These are phyloP conservation scores for Fonsecaea nubica DNA, from an alignment of 2,329 filamentous ascomycete genomes.

Conservation along the genomic window DNA sequence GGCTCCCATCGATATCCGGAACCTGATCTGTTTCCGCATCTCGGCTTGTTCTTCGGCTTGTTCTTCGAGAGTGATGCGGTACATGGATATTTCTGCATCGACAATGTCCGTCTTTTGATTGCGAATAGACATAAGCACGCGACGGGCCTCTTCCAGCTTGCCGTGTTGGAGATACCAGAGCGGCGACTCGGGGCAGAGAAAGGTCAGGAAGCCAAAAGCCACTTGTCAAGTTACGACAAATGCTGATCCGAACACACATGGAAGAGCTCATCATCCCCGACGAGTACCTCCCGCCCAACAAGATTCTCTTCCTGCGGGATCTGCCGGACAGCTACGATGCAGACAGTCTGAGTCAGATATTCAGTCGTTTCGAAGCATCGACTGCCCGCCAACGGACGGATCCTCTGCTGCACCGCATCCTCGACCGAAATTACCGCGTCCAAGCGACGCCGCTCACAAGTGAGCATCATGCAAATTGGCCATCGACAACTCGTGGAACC, in stretches of 20 bases:
- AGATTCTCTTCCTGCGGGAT: constrained; percentile 93
- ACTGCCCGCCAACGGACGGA: constrained; percentile 59
- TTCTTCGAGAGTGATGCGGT: constrained; percentile 39
- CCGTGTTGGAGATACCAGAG: constrained; percentile 59
- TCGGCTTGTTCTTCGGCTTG: constrained; percentile 41
- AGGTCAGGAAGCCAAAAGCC: constrained; percentile 25
- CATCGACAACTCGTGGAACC: constrained; percentile 33
- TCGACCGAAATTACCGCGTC: constrained; percentile 93
- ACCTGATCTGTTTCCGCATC: constrained; percentile 40
- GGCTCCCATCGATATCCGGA: too few relatives aligned
- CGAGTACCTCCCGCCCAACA: constrained; percentile 97
- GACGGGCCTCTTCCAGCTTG: constrained; percentile 57
- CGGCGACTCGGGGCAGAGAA: constrained; percentile 60
- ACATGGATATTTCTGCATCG: constrained; percentile 18
- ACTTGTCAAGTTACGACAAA: too few relatives aligned
- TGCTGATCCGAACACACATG: too few relatives aligned
- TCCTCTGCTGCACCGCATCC: constrained; percentile 84
- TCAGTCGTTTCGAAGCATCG: constrained; percentile 79
- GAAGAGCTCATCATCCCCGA: constrained; percentile 92
- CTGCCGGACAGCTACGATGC: constrained; percentile 85
- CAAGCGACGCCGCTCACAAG: constrained; percentile 79
- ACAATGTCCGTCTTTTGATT: constrained; percentile 19
- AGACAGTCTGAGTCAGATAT: constrained; percentile 79
- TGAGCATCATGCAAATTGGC: constrained; percentile 33
- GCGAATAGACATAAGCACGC: constrained; percentile 58